Evolutionary conservation across 2,329 filamentous ascomycete genomes (phyloP), one percentile per base, ranked within the genome.

Genomic region (Aspergillus phoenicis): DNA sequence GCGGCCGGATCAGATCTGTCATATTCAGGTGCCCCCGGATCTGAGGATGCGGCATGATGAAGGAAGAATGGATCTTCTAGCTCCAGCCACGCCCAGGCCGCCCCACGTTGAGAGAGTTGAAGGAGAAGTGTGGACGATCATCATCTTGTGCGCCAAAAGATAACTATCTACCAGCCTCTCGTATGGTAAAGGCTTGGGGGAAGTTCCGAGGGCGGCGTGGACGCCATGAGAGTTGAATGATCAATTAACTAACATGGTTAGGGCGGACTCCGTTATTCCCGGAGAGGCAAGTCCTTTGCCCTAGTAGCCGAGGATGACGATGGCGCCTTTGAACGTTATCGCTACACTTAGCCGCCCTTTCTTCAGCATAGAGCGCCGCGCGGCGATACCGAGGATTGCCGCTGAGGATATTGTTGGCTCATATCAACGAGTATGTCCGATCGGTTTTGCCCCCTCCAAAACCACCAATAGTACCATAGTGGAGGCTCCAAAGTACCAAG

Each of bases 401-500:
- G 33, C 33, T 11, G 33, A 36, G 5, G 33, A 11, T 36, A 11
- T 13, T 36, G 33, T 36, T 36, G 11, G 33, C 11, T 15, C 39
- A 15, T 33, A 45, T 56, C 53, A 45, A 45, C 53, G 26, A 45
- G 26, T 33, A 56, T 36, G 26, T 45, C 57, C 28, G 49, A 45
- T 57, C 33, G 20, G 28, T 56, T 52, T 55, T 45, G 33, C 33
- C 33, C 33, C 17, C 24, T 10, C 30, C 41, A 55, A n/a, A 39
- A 43, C 43, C 22, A 53, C 51, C 17, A 45, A 54, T 58, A 56
- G 57, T 53, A 60, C 45, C 24, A 22, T 26, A 38, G 51, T 60
- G 57, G 59, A 64, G 54, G 53, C 53, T 52, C 41, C 45, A 49
- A 57, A 54, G 36, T 51, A 57, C 48, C 28, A 54, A 49, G 33